A percentile compares a stretch with the other conserved stretches of the same genome.
These are phyloP conservation scores for Parasarocladium wereldwijsianum DNA, from an alignment of 2,329 filamentous ascomycete species.

Conservation along the genomic window DNA sequence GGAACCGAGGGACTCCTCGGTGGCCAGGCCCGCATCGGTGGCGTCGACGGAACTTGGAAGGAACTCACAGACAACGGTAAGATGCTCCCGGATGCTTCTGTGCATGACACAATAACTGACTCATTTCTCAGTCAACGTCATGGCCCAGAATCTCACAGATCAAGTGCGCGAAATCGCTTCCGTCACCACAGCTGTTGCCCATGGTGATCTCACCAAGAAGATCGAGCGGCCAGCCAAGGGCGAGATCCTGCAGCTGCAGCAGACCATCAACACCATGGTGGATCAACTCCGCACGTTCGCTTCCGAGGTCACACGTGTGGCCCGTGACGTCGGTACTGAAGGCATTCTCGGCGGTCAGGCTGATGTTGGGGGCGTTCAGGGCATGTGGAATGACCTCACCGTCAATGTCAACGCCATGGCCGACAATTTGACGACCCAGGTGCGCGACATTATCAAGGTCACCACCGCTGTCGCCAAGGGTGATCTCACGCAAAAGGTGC, in stretches of 20 bases:
- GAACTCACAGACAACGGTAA: conserved; percentile 78
- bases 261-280: conserved; percentile 84
- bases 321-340: conserved; percentile 72
- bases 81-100: background rate
- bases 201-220: conserved; percentile 72
- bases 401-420: conserved; percentile 83
- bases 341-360: conserved; percentile 72
- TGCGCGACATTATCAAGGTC: conserved; percentile 85
- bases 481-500: conserved; percentile 92
- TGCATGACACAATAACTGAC: background rate
- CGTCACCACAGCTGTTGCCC: conserved; percentile 70
- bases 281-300: conserved; percentile 74
- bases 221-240: conserved; percentile 69
- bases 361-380: conserved; percentile 69
- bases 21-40: conserved; percentile 84
- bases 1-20: conserved; percentile 90
- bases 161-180: conserved; percentile 78
- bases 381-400: conserved; percentile 80
- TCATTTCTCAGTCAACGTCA: conserved; percentile 53
- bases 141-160: conserved; percentile 70
- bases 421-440: conserved; percentile 73
- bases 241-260: conserved; percentile 70
- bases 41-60: conserved; percentile 94
- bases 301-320: conserved; percentile 70
- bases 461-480: conserved; percentile 62